Evolutionary conservation across 805 yeast species (phyloP).

Genomic region (Grigorovia transvaalensis): DNA sequence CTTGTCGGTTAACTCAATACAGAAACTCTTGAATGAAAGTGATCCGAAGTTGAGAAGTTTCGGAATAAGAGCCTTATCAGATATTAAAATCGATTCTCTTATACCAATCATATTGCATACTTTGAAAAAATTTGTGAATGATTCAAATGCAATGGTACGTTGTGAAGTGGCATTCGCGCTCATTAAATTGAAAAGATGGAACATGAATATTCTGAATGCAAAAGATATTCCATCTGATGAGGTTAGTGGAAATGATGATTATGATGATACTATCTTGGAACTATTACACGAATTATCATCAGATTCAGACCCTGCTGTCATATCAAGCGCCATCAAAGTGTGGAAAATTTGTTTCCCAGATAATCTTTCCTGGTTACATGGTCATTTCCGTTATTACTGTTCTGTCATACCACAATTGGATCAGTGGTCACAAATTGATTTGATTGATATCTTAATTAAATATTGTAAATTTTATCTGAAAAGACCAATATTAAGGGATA

Average conservation of each 20-base stretch:
- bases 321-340: slow-evolving; percentile 56
- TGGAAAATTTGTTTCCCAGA: slow-evolving; percentile 44
- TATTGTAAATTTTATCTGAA: slow-evolving; percentile 56
- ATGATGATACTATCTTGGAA: slow-evolving; percentile 39
- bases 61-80: slow-evolving; percentile 69
- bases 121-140: slow-evolving; percentile 55
- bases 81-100: slow-evolving; percentile 73
- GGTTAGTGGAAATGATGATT: slow-evolving; percentile 27
- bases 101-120: slow-evolving; percentile 69
- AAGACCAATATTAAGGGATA: slow-evolving; percentile 36
- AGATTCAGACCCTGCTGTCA: slow-evolving; percentile 59
- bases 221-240: slow-evolving; percentile 16
- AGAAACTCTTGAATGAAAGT: slow-evolving; percentile 65
- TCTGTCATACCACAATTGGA: slow-evolving; percentile 43
- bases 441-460: slow-evolving; percentile 53
- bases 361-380: slow-evolving; percentile 58
- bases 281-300: slow-evolving; percentile 43
- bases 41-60: slow-evolving; percentile 58
- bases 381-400: slow-evolving; percentile 53
- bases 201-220: slow-evolving; percentile 5
- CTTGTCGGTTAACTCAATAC: slow-evolving; percentile 83
- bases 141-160: slow-evolving; percentile 69
- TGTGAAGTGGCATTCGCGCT: slow-evolving; percentile 70
- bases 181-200: slow-evolving; percentile 40
- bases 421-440: slow-evolving; percentile 55